Evolutionary conservation across 768 basidiomycete species (phyloP).

Genomic region (Hypholoma fasciculare): DNA sequence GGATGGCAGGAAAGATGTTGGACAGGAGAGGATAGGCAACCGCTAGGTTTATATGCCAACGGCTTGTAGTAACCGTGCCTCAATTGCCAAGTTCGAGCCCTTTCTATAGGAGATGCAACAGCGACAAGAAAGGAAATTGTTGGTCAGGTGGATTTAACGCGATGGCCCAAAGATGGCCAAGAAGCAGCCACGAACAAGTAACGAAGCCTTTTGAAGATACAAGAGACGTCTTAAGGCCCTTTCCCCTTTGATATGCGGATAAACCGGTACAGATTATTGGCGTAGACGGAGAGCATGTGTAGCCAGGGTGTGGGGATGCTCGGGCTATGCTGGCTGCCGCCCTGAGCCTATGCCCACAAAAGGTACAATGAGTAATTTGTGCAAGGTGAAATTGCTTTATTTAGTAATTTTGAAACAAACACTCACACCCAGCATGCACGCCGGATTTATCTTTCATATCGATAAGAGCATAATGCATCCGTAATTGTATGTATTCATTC

Average conservation of each 20-base stretch:
- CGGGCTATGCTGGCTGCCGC: not conserved
- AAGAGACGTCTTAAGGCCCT: slow-evolving; percentile 2
- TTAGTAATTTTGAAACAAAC: slow-evolving; percentile 15
- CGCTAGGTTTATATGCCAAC: not conserved
- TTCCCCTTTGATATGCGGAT: slow-evolving; percentile 5
- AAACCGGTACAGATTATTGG: not conserved
- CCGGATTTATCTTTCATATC: not conserved
- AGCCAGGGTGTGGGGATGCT: not conserved
- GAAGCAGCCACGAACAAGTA: not conserved
- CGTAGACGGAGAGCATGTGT: not conserved
- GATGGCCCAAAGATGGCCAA: not conserved
- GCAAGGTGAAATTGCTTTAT: slow-evolving; percentile 15
- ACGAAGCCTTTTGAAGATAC: slow-evolving; percentile 5
- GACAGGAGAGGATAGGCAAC: not conserved
- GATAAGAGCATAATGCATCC: slow-evolving; percentile 1
- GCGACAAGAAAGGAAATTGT: slow-evolving; percentile 15
- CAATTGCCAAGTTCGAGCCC: slow-evolving; percentile 2
- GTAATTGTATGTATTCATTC: not conserved
- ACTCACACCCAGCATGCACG: not conserved
- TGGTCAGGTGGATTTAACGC: slow-evolving; percentile 1
- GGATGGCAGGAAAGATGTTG: not conserved
- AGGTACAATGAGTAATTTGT: not conserved
- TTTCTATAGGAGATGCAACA: not conserved
- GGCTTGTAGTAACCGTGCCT: not conserved
- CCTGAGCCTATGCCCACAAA: not conserved